phyloP scores from a whole-genome alignment of 1,284 basidiomycete species.

The Sporisorium iseilematis-ciliati region DNA sequence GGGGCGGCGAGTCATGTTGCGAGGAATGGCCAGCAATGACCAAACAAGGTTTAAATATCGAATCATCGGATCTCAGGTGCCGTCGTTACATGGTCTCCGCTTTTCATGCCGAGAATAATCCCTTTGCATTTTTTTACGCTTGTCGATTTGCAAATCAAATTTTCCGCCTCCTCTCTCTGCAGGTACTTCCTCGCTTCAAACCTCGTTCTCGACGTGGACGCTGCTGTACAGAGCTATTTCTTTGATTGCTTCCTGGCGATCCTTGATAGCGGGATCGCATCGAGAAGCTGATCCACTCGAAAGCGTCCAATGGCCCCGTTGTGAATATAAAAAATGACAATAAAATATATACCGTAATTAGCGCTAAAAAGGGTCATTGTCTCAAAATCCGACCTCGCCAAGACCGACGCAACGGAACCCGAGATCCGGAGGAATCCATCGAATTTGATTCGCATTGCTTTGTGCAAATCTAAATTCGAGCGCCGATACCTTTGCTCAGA shows the following conservation, averaged over 20 bases:
- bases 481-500: slow-evolving; percentile 8
- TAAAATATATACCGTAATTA: background rate
- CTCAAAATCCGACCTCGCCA: slow-evolving; percentile 8
- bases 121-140: background rate
- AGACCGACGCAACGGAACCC: slow-evolving; percentile 22
- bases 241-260: no score
- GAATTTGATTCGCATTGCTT: background rate
- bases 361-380: slow-evolving; percentile 1
- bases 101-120: background rate
- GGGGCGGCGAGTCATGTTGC: background rate
- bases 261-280: no score
- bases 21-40: no score
- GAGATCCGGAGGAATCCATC: slow-evolving; percentile 17
- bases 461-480: slow-evolving; percentile 5
- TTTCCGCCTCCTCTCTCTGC: no score
- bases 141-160: no score
- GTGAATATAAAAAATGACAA: background rate
- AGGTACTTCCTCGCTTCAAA: no score
- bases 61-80: slow-evolving; percentile 7
- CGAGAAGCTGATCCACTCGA: no score
- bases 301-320: background rate
- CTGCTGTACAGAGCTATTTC: no score
- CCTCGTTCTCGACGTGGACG: no score
- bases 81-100: background rate
- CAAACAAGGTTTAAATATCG: background rate